Conservation (phyloP, 2,329 filamentous ascomycete genomes). For the Colletotrichum chrysophilum region DNA sequence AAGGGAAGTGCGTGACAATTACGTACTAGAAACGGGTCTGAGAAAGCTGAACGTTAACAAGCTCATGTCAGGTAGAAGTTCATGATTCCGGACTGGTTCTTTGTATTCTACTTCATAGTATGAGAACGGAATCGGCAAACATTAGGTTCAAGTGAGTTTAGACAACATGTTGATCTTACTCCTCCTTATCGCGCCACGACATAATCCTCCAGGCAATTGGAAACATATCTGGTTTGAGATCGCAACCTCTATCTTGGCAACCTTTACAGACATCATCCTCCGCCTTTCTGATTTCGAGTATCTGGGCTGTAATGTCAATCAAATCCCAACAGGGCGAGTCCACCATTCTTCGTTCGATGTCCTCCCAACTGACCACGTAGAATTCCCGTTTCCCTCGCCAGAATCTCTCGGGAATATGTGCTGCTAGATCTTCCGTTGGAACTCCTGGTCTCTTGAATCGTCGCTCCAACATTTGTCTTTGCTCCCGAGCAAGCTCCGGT, state of each 20-base stretch:
- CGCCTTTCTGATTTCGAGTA: not conserved
- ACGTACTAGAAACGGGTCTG: not conserved
- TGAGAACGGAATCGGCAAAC: rapidly evolving
- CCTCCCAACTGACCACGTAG: not conserved
- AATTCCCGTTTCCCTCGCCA: not conserved
- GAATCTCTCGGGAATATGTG: not conserved
- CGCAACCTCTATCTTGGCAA: not conserved
- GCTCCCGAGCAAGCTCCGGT: not conserved
- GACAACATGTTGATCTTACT: not conserved
- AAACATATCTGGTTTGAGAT: not conserved
- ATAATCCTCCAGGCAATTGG: not conserved
- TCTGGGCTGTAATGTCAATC: not conserved
- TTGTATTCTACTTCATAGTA: not conserved
- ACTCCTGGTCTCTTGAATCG: not conserved
- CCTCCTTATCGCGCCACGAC: not conserved
- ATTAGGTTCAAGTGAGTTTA: rapidly evolving
- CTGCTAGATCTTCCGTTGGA: not conserved
- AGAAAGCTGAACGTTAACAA: not conserved
- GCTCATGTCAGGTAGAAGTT: not conserved
- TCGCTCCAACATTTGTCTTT: not conserved
- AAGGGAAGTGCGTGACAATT: not conserved
- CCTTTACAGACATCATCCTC: not conserved
- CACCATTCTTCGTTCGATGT: not conserved
- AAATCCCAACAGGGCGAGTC: not conserved
- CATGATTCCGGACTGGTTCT: not conserved